phyloP scores from a whole-genome alignment of 176 grass and related monocot genomes.

The Hsuehochloa calcarea region DNA sequence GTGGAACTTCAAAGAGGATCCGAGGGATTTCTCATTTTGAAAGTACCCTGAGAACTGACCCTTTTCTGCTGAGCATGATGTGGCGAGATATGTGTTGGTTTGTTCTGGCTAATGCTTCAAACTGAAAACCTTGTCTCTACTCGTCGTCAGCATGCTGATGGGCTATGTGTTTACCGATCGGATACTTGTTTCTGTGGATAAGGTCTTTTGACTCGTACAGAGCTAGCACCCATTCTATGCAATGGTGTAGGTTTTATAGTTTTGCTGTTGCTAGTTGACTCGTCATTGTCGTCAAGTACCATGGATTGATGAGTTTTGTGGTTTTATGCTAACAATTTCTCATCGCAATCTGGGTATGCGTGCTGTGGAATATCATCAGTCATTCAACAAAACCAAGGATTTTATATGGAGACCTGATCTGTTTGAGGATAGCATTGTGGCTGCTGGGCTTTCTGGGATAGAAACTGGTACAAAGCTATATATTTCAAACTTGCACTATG shows the following conservation, averaged over 20 bases:
- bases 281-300: conserved; percentile 21
- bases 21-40: conserved; percentile 34
- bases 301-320: conserved; percentile 39
- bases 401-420: conserved; percentile 79
- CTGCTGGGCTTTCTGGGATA: conserved; percentile 64
- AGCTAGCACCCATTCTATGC: conserved; percentile 40
- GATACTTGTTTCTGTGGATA: conserved; percentile 45
- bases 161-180: conserved; percentile 37
- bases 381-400: conserved; percentile 86
- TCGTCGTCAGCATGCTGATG: conserved; percentile 39
- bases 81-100: conserved; percentile 30
- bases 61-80: conserved; percentile 26
- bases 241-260: conserved; percentile 41
- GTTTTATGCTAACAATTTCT: conserved; percentile 56
- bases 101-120: conserved; percentile 41
- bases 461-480: conserved; percentile 89
- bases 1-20: conserved; percentile 34
- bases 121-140: conserved; percentile 46
- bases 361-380: conserved; percentile 71
- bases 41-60: conserved; percentile 18
- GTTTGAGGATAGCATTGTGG: conserved; percentile 80
- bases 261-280: conserved; percentile 48
- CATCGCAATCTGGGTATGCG: conserved; percentile 44
- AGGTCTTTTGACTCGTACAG: conserved; percentile 35
- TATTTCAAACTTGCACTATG: conserved; percentile 95